Evolutionary conservation across 805 yeast genomes (phyloP).

Genomic region (Yamadazyma sp.): DNA sequence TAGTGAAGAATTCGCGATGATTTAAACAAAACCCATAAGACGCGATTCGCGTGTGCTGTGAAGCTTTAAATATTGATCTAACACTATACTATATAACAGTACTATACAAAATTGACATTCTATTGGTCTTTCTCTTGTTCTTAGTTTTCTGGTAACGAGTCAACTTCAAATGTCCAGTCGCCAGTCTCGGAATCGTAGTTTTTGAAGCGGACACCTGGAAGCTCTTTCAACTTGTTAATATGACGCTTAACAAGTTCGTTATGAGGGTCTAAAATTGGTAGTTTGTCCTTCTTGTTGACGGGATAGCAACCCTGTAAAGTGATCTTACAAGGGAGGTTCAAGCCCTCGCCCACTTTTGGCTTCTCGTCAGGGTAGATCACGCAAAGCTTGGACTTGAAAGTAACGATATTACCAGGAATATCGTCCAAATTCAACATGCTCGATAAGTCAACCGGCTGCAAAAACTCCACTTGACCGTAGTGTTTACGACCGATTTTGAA

Average conservation of each 20-base stretch:
- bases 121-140: too few relatives aligned
- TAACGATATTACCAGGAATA: conserved; percentile 64
- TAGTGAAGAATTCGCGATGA: conserved; percentile 1
- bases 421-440: conserved; percentile 50
- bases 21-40: too few relatives aligned
- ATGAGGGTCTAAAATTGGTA: conserved; percentile 74
- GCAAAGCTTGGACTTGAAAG: conserved; percentile 59
- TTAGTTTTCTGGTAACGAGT: conserved; percentile 24
- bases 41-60: neutral
- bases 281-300: conserved; percentile 63
- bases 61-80: too few relatives aligned
- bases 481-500: conserved; percentile 78
- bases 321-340: conserved; percentile 73
- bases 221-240: conserved; percentile 59
- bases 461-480: conserved; percentile 74
- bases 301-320: conserved; percentile 83
- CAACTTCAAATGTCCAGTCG: conserved; percentile 62
- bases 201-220: conserved; percentile 62
- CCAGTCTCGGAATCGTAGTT: conserved; percentile 78
- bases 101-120: conserved; percentile 5
- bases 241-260: conserved; percentile 72
- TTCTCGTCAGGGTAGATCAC: conserved; percentile 72
- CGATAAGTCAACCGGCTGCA: conserved; percentile 81
- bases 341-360: conserved; percentile 76
- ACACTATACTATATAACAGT: conserved; percentile 5